phyloP scores from a whole-genome alignment of 75 land plant species.

The Pinus tabuliformis region DNA sequence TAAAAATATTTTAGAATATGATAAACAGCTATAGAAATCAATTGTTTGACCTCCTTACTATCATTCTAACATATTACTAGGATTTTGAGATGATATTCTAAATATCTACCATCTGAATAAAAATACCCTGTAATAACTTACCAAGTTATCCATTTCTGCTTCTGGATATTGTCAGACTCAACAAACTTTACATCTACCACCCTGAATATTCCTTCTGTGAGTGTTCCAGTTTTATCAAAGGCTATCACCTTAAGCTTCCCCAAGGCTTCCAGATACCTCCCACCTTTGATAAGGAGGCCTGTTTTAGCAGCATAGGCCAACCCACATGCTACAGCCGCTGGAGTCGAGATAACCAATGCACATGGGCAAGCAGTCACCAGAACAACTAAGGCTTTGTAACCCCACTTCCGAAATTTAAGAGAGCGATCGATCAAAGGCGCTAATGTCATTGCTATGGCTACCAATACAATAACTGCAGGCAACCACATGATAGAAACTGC shows the following conservation, averaged over 20 bases:
- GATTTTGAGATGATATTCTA: too few relatives aligned
- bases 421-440: conserved; percentile 34
- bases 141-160: conserved; percentile 59
- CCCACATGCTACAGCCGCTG: conserved; percentile 81
- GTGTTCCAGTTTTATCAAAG: conserved; percentile 91
- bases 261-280: conserved; percentile 70
- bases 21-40: too few relatives aligned
- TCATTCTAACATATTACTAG: too few relatives aligned
- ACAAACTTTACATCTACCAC: conserved; percentile 20
- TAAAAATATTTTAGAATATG: too few relatives aligned
- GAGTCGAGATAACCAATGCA: conserved; percentile 87
- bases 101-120: too few relatives aligned
- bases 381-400: conserved; percentile 70
- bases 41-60: too few relatives aligned
- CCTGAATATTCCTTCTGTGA: conserved; percentile 52
- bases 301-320: too few relatives aligned
- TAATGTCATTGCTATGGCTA: conserved; percentile 21
- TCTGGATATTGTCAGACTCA: not conserved
- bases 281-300: conserved; percentile 25
- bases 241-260: conserved; percentile 26
- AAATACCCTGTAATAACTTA: conserved; percentile 17
- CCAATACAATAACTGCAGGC: conserved; percentile 48
- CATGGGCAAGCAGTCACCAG: conserved; percentile 95
- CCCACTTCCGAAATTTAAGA: conserved; percentile 55
- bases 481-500: too few relatives aligned